Evolutionary conservation across 805 yeast species (phyloP), one percentile per base, ranked within the genome.

Genomic region (Kluyveromyces nonfermentans): DNA sequence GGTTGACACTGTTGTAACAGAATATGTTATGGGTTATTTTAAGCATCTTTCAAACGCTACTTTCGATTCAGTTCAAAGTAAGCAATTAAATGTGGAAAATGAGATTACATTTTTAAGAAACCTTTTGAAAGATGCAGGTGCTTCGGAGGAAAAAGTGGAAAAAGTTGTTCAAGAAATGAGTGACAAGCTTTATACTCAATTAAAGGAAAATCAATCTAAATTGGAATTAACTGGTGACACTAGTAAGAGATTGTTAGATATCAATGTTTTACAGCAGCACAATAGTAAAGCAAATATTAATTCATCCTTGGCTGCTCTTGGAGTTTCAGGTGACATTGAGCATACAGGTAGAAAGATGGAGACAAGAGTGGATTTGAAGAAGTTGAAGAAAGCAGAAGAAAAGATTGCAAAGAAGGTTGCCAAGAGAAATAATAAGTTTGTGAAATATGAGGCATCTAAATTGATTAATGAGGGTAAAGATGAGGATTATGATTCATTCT

Each of bases 391-490:
- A 65, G 98, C 96, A 46, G 99, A 93, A 70, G 79, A 88, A 57
- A 93, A 93, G 72, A 89, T 93, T 61, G 97, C 96, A 18, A 90
- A 94, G 60, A 93, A 93, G 69, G 90, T 93, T 49, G 97, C 96
- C 34, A 90, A 90, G 71, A 68, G 75, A 57, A 77, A 78, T 60
- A 85, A 85, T 62, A 78, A 81, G 60, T 84, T 85, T 60, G 95
- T 86, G 53, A 62, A 86, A 58, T 87, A 87, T 62, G 96, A 93
- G 66, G 96, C 96, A n/a, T 88, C 97, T 35, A 88, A 85, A 67
- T 73, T 93, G 53, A 72, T 93, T 50, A 73, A 75, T 49, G 85
- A 77, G 35, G 67, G 68, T 46, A 72, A 76, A 42, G 75, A 72
- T 20, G 84, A 80, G 33, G 89, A 89, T 63, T 93, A 90, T 63